These are phyloP conservation scores for Cyclostephanos tholiformis DNA, from an alignment of 108 stramenopile genomes.

Conservation along the genomic window DNA sequence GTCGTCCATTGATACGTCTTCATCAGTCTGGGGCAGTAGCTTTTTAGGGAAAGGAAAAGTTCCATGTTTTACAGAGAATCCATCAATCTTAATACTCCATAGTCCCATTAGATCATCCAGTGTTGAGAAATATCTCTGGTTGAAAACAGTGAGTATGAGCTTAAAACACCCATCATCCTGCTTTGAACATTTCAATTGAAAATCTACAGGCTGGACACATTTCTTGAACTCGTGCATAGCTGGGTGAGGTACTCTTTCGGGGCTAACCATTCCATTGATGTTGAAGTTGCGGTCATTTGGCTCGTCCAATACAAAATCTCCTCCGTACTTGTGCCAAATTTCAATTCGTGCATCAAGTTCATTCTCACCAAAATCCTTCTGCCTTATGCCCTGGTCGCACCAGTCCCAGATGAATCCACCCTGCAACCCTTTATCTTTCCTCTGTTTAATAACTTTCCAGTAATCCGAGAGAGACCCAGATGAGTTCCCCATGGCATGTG, in stretches of 20 bases:
- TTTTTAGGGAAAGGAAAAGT: constrained; percentile 9
- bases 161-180: background rate
- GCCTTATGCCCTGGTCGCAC: constrained; percentile 86
- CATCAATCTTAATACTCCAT: constrained; percentile 34
- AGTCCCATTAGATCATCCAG: constrained; percentile 23
- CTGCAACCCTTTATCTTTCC: constrained; percentile 69
- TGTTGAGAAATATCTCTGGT: constrained; percentile 22
- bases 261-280: constrained; percentile 92
- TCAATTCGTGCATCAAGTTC: constrained; percentile 13
- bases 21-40: constrained; percentile 17
- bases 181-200: constrained; percentile 8
- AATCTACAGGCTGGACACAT: constrained; percentile 81
- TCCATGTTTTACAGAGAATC: constrained; percentile 16
- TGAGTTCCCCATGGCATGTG: constrained; percentile 97
- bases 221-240: constrained; percentile 87
- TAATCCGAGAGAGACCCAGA: constrained; percentile 89
- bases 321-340: constrained; percentile 85
- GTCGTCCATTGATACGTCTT: background rate
- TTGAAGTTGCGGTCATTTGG: constrained; percentile 88
- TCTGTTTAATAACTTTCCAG: constrained; percentile 85
- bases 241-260: constrained; percentile 91
- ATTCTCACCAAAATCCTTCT: constrained; percentile 7
- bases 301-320: constrained; percentile 86
- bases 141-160: constrained; percentile 8
- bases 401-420: constrained; percentile 99